Conservation (phyloP, 1,284 basidiomycete genomes). For the Pisolithus thermaeus region DNA sequence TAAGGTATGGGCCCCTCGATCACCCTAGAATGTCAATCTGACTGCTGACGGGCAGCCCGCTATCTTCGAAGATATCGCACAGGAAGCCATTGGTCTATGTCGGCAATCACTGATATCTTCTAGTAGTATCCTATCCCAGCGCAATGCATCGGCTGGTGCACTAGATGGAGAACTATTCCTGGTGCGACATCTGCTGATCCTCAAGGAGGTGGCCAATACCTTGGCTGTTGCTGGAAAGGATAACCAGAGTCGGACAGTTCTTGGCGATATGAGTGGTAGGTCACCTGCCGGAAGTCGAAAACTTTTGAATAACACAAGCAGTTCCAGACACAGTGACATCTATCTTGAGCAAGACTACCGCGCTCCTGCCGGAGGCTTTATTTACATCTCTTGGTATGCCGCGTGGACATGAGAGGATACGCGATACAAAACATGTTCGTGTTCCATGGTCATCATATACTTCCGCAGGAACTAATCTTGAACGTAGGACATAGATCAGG, state of each 20-base stretch:
- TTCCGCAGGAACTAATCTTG: neutral
- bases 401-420: conserved; percentile 48
- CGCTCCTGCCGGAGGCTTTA: conserved; percentile 63
- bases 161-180: conserved; percentile 81
- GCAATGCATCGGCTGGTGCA: conserved; percentile 37
- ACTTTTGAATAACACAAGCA: conserved; percentile 6
- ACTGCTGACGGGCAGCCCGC: conserved; percentile 49
- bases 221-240: conserved; percentile 59
- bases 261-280: conserved; percentile 51
- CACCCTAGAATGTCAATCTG: neutral
- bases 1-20: conserved; percentile 50
- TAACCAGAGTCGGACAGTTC: conserved; percentile 29
- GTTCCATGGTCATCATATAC: neutral
- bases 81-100: conserved; percentile 82
- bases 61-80: conserved; percentile 91
- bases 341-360: conserved; percentile 68
- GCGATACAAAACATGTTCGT: conserved; percentile 59
- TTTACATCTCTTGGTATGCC: conserved; percentile 63
- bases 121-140: conserved; percentile 55
- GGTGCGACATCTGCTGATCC: conserved; percentile 81
- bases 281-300: conserved; percentile 1
- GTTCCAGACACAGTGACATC: conserved; percentile 63
- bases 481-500: conserved; percentile 73
- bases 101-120: conserved; percentile 72
- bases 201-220: conserved; percentile 83